phyloP scores from a whole-genome alignment of 495 filamentous ascomycete genomes.

The Trichoderma gamsii region DNA sequence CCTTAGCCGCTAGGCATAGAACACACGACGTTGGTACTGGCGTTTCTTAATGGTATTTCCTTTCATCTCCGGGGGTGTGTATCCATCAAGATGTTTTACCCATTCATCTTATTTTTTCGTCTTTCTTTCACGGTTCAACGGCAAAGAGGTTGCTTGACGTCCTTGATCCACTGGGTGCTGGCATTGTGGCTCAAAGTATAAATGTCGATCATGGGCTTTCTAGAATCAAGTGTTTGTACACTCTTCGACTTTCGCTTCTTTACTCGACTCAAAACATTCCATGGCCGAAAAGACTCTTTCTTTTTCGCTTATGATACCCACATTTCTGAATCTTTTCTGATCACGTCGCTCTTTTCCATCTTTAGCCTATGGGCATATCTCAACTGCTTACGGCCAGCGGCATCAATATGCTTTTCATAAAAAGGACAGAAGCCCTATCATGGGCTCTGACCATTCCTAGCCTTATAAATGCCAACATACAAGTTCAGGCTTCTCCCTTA shows the following conservation, averaged over 20 bases:
- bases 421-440: neutral
- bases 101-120: neutral
- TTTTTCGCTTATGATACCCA: neutral
- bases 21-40: no score
- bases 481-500: neutral
- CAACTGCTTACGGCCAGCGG: neutral
- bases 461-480: neutral
- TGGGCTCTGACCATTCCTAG: neutral
- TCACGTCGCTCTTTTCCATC: neutral
- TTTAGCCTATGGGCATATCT: neutral
- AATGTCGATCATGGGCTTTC: neutral
- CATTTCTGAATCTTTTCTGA: neutral
- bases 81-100: neutral
- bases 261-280: neutral
- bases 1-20: no score
- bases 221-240: no score
- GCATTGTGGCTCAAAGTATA: neutral
- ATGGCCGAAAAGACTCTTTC: neutral
- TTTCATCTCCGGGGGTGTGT: neutral
- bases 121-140: neutral
- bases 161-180: neutral
- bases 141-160: neutral
- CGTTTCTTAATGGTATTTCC: neutral
- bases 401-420: neutral
- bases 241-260: neutral